A percentile compares a stretch with the other conserved stretches of the same genome.
Evolutionary conservation across 108 stramenopile species (phyloP).

Genomic region (Nannochloropsis gaditana): DNA sequence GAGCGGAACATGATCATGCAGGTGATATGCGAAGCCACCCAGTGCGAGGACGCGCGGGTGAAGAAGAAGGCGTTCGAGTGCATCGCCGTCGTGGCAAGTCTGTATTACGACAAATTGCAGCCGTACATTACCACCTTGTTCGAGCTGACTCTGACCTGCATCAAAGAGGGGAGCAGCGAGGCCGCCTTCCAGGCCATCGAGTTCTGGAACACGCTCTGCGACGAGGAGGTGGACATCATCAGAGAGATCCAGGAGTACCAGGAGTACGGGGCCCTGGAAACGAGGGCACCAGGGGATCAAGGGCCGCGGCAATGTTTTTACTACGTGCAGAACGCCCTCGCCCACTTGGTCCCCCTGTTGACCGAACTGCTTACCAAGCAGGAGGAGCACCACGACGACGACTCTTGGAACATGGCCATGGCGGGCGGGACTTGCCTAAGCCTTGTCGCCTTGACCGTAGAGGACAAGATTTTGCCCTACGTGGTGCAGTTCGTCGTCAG

Average conservation of each 20-base stretch:
- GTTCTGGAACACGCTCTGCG: conserved; percentile 85
- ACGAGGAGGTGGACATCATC: conserved; percentile 75
- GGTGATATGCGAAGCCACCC: conserved; percentile 84
- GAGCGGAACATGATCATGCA: conserved; percentile 91
- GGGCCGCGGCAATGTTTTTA: conserved; percentile 55
- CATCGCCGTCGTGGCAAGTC: conserved; percentile 71
- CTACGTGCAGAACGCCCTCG: conserved; percentile 70
- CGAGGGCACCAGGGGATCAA: conserved; percentile 28
- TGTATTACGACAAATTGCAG: conserved; percentile 83
- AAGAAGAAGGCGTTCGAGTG: conserved; percentile 80
- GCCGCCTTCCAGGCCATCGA: conserved; percentile 79
- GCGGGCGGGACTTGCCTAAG: conserved; percentile 75
- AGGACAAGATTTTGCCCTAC: conserved; percentile 66
- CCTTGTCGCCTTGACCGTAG: conserved; percentile 69
- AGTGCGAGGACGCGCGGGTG: conserved; percentile 62
- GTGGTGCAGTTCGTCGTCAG: conserved; percentile 80
- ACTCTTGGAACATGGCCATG: conserved; percentile 73
- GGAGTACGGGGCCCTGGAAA: conserved; percentile 20
- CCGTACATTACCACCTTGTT: conserved; percentile 85
- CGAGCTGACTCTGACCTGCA: conserved; percentile 75
- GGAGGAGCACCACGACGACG: conserved; percentile 77
- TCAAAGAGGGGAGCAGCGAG: conserved; percentile 59
- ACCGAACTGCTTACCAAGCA: conserved; percentile 77
- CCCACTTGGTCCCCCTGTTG: conserved; percentile 71
- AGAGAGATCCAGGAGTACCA: background rate